These are phyloP conservation scores for Aschersonia sp. DNA, from an alignment of 2,329 filamentous ascomycete genomes.

Conservation along the genomic window DNA sequence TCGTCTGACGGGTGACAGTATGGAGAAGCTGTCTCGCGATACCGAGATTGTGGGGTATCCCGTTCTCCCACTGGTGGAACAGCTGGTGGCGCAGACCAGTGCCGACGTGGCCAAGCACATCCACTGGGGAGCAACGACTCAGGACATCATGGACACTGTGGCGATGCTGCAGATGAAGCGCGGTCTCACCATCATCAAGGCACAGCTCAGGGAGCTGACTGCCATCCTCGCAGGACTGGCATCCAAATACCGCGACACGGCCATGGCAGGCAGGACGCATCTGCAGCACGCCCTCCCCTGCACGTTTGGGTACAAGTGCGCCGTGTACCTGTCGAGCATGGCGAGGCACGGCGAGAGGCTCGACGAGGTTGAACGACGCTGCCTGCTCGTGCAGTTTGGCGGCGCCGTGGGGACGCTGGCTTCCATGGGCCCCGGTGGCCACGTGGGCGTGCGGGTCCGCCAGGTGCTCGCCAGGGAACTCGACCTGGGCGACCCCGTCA, in stretches of 20 bases:
- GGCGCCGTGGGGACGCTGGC: slow-evolving; percentile 41
- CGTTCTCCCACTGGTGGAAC: not conserved
- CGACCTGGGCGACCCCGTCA: slow-evolving; percentile 29
- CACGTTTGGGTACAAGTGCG: slow-evolving; percentile 44
- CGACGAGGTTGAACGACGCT: slow-evolving; percentile 26
- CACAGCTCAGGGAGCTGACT: slow-evolving; percentile 26
- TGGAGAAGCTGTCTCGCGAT: not conserved
- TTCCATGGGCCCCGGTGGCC: slow-evolving; percentile 27
- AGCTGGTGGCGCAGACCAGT: slow-evolving; percentile 9
- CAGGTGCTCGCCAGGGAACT: slow-evolving; percentile 33
- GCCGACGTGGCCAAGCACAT: slow-evolving; percentile 22
- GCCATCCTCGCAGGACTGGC: slow-evolving; percentile 25
- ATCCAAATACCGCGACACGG: slow-evolving; percentile 31
- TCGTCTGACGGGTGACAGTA: not conserved
- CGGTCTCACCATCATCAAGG: slow-evolving; percentile 31
- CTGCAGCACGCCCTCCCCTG: slow-evolving; percentile 41
- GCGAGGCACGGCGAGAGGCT: slow-evolving; percentile 32
- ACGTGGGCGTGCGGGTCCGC: slow-evolving; percentile 32
- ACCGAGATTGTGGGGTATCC: not conserved
- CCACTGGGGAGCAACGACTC: slow-evolving; percentile 44
- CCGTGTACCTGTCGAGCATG: slow-evolving; percentile 36
- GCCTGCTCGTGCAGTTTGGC: slow-evolving; percentile 39
- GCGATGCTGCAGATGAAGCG: slow-evolving; percentile 36
- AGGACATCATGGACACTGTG: slow-evolving; percentile 44
- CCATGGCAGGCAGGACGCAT: slow-evolving; percentile 43